Evolutionary conservation across 306 rosid genomes (phyloP).

Genomic region (Bauhinia variegata): DNA sequence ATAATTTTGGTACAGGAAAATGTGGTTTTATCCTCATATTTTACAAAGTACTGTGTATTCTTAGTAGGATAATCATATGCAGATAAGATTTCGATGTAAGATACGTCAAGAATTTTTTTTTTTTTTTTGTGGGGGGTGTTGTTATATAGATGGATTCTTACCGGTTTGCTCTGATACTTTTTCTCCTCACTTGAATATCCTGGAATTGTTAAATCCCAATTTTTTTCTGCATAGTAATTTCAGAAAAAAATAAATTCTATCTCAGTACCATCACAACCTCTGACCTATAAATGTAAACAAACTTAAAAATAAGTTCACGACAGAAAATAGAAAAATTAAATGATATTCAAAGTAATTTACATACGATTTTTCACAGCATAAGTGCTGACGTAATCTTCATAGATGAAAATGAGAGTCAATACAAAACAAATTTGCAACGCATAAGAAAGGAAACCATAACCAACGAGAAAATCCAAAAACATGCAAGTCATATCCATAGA

Average conservation of each 20-base stretch:
- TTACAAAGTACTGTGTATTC: not conserved
- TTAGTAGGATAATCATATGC: not conserved
- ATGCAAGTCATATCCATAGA: not conserved
- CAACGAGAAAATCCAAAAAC: not conserved
- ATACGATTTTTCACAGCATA: conserved; percentile 36
- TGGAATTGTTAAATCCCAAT: conserved; percentile 80
- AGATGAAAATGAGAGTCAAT: not conserved
- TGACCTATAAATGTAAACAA: not conserved
- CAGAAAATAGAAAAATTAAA: not conserved
- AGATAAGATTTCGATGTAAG: not conserved
- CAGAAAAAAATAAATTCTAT: conserved; percentile 26
- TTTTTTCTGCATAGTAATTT: conserved; percentile 71
- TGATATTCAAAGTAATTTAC: not conserved
- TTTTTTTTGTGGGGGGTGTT: not conserved
- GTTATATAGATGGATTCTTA: conserved; percentile 45
- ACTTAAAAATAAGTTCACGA: conserved; percentile 9
- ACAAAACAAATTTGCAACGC: not conserved
- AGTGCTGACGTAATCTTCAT: not conserved
- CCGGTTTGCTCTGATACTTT: conserved; percentile 70
- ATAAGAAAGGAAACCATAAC: not conserved
- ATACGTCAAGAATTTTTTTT: not conserved
- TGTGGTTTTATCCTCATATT: not conserved
- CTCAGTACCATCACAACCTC: conserved; percentile 4
- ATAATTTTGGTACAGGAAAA: not conserved
- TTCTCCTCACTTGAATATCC: conserved; percentile 88